Conservation (phyloP, 805 yeast genomes). For the Teunomyces cretensis region DNA sequence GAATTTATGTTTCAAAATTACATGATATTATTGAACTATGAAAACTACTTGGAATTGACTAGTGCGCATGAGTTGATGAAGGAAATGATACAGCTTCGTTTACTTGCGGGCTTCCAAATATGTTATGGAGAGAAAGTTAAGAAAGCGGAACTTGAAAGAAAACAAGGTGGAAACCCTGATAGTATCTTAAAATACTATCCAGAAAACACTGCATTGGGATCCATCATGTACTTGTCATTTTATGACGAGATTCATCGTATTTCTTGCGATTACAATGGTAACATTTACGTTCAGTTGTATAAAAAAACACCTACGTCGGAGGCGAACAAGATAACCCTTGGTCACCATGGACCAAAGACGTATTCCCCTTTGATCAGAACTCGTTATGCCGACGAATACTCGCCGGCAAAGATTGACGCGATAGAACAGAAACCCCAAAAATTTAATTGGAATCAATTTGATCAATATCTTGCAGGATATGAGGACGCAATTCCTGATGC, state of each 20-base stretch:
- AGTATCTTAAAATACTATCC: slow-evolving; percentile 59
- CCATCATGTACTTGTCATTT: slow-evolving; percentile 70
- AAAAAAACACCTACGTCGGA: slow-evolving; percentile 13
- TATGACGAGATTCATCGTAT: slow-evolving; percentile 86
- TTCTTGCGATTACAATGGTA: slow-evolving; percentile 67
- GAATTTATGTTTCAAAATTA: slow-evolving; percentile 84
- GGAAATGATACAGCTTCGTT: slow-evolving; percentile 82
- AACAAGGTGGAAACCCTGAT: slow-evolving; percentile 55
- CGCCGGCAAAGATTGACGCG: slow-evolving; percentile 56
- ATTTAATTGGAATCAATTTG: slow-evolving; percentile 88
- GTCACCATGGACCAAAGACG: slow-evolving; percentile 2
- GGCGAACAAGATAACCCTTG: slow-evolving; percentile 5
- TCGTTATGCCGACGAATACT: slow-evolving; percentile 68
- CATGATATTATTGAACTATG: slow-evolving; percentile 66
- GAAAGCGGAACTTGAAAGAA: slow-evolving; percentile 60
- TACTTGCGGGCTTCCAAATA: slow-evolving; percentile 87
- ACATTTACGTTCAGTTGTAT: slow-evolving; percentile 78
- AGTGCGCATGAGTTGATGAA: slow-evolving; percentile 63
- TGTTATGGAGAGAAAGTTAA: slow-evolving; percentile 71
- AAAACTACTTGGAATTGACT: slow-evolving; percentile 50
- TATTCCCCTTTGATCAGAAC: slow-evolving; percentile 61
- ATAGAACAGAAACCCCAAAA: slow-evolving; percentile 50
- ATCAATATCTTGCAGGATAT: slow-evolving; percentile 89
- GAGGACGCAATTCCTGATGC: slow-evolving; percentile 66
- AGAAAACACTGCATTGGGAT: slow-evolving; percentile 44